Percentiles rank a stretch among this genome's conserved stretches.
Conservation (phyloP, 352 stramenopile species). For the Pythium biforme region DNA sequence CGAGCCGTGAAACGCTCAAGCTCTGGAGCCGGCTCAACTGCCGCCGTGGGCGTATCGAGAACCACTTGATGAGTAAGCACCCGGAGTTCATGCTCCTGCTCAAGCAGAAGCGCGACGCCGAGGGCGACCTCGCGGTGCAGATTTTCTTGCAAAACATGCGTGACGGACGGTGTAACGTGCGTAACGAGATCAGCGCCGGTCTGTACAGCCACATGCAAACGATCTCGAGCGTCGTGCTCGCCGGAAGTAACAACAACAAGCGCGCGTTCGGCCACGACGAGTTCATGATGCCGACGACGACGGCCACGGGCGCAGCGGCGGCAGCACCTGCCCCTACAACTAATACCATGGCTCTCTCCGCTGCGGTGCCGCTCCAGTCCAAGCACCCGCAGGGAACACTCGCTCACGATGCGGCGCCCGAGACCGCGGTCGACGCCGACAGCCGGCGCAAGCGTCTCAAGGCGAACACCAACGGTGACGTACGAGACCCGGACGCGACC, state of each 20-base stretch:
- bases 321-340: not conserved
- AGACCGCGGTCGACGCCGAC: constrained; percentile 13
- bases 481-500: not conserved
- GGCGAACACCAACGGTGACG: not conserved
- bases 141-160: constrained; percentile 79
- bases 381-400: not conserved
- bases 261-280: constrained; percentile 33
- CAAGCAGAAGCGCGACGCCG: constrained; percentile 70
- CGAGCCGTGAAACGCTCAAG: constrained; percentile 58
- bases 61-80: constrained; percentile 78
- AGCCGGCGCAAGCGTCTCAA: constrained; percentile 15
- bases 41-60: constrained; percentile 73
- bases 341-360: not conserved
- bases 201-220: constrained; percentile 56
- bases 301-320: constrained; percentile 4
- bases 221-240: not conserved
- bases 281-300: constrained; percentile 23
- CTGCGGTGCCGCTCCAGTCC: not conserved
- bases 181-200: constrained; percentile 61
- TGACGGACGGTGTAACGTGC: constrained; percentile 63
- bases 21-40: constrained; percentile 78
- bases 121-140: constrained; percentile 70
- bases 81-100: constrained; percentile 79
- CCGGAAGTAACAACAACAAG: constrained; percentile 23
- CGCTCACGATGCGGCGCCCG: not conserved